Conservation (phyloP, 2,329 filamentous ascomycete genomes). For the Colletotrichum eremochloae region DNA sequence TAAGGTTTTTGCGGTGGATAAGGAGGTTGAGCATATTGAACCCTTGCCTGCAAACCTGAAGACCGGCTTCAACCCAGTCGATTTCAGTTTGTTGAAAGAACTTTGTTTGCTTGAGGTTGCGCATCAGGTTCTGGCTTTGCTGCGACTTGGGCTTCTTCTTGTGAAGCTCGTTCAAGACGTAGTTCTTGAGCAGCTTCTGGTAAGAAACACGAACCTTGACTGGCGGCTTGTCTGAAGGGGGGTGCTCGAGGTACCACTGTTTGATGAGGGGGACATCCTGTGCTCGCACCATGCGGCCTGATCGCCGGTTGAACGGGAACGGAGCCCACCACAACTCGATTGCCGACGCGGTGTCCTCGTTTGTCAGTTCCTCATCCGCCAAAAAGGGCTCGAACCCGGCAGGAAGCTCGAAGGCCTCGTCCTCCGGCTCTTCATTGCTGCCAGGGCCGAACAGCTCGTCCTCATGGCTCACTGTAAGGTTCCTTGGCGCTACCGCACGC, state of each 20-base stretch:
- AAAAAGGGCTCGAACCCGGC: conserved; percentile 88
- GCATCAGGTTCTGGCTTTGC: conserved; percentile 92
- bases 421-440: conserved; percentile 79
- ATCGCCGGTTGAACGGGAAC: conserved; percentile 93
- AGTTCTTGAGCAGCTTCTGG: conserved; percentile 96
- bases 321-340: conserved; percentile 99
- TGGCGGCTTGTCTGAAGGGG: conserved; percentile 84
- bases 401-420: conserved; percentile 88
- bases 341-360: conserved; percentile 88
- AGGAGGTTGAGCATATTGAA: conserved; percentile 99
- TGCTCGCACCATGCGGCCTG: conserved; percentile 94
- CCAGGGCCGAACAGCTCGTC: conserved; percentile 91
- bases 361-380: conserved; percentile 89
- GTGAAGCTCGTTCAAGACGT: conserved; percentile 95
- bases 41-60: conserved; percentile 97
- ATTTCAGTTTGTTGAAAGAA: conserved; percentile 99
- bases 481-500: conserved; percentile 92
- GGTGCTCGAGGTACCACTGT: conserved; percentile 98
- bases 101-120: conserved; percentile 93
- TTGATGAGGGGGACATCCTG: conserved; percentile 98
- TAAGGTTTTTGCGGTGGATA: conserved; percentile 98
- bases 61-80: conserved; percentile 98
- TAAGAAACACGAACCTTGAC: conserved; percentile 99
- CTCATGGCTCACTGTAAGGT: conserved; percentile 91
- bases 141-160: conserved; percentile 96